Percentiles rank a stretch among this genome's conserved stretches.
Conservation (phyloP, 805 yeast genomes). For the Lachancea waltii region DNA sequence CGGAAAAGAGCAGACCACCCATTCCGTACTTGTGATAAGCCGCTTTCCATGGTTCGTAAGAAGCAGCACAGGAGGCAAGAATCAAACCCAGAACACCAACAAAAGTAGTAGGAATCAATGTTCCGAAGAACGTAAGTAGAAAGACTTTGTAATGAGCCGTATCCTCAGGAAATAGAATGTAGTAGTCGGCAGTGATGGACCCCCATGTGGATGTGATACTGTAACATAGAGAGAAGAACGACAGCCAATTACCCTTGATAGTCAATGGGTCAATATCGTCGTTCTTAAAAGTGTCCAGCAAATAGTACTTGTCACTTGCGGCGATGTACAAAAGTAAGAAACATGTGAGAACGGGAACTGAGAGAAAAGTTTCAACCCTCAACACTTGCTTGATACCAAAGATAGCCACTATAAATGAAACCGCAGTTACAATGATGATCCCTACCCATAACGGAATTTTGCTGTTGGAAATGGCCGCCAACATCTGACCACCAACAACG, state of each 20-base stretch:
- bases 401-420: slow-evolving; percentile 61
- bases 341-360: slow-evolving; percentile 62
- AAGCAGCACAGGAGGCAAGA: slow-evolving; percentile 60
- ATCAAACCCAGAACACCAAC: slow-evolving; percentile 70
- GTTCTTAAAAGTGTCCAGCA: slow-evolving; percentile 31
- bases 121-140: slow-evolving; percentile 56
- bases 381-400: slow-evolving; percentile 73
- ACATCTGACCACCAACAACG: slow-evolving; percentile 82
- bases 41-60: slow-evolving; percentile 48
- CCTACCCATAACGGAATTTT: slow-evolving; percentile 68
- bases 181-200: slow-evolving; percentile 78
- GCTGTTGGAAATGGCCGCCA: slow-evolving; percentile 58
- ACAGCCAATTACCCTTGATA: slow-evolving; percentile 59
- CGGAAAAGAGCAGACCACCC: slow-evolving; percentile 66
- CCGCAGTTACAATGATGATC: slow-evolving; percentile 58
- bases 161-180: slow-evolving; percentile 69
- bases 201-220: slow-evolving; percentile 89
- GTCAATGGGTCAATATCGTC: slow-evolving; percentile 33
- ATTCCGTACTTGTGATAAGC: slow-evolving; percentile 56
- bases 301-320: slow-evolving; percentile 42
- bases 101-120: slow-evolving; percentile 63
- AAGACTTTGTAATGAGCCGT: slow-evolving; percentile 52
- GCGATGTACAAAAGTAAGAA: slow-evolving; percentile 63
- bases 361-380: slow-evolving; percentile 58
- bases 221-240: slow-evolving; percentile 66